phyloP scores from a whole-genome alignment of 192 early-diverging fungal genomes.

The Coemansia sp. region DNA sequence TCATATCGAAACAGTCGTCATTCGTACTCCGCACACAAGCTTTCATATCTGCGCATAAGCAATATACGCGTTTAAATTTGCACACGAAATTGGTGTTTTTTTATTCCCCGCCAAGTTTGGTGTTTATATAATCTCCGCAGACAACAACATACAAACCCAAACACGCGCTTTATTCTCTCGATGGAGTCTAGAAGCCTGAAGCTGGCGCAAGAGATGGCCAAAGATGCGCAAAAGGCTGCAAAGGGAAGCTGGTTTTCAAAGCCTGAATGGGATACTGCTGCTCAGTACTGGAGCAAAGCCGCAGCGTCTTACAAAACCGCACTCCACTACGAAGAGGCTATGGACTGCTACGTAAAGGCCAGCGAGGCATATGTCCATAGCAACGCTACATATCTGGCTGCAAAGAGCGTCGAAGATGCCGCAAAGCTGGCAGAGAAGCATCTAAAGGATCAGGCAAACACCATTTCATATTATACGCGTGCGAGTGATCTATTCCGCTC shows the following conservation, averaged over 20 bases:
- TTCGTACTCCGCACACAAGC: background rate
- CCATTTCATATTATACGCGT: slow-evolving; percentile 31
- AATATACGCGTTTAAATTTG: background rate
- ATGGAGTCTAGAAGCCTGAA: slow-evolving; percentile 38
- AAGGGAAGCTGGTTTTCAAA: slow-evolving; percentile 51
- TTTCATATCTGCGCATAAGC: background rate
- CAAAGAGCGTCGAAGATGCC: slow-evolving; percentile 36
- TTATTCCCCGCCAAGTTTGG: background rate
- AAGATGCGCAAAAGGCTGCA: slow-evolving; percentile 50
- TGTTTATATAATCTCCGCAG: too few relatives aligned
- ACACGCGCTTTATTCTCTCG: background rate
- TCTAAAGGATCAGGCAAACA: slow-evolving; percentile 25
- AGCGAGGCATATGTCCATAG: slow-evolving; percentile 41
- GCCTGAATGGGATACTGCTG: slow-evolving; percentile 49
- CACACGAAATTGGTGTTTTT: background rate
- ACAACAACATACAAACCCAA: background rate
- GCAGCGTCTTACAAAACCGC: slow-evolving; percentile 43
- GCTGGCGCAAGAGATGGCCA: slow-evolving; percentile 36
- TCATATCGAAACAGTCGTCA: background rate
- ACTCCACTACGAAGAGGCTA: slow-evolving; percentile 34
- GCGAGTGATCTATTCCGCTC: slow-evolving; percentile 46
- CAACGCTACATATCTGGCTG: slow-evolving; percentile 40
- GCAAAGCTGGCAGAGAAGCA: slow-evolving; percentile 33
- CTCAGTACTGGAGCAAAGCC: slow-evolving; percentile 44
- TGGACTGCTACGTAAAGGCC: slow-evolving; percentile 35